Evolutionary conservation across 2,329 filamentous ascomycete genomes (phyloP).

Genomic region (Botrytis pseudocinerea): DNA sequence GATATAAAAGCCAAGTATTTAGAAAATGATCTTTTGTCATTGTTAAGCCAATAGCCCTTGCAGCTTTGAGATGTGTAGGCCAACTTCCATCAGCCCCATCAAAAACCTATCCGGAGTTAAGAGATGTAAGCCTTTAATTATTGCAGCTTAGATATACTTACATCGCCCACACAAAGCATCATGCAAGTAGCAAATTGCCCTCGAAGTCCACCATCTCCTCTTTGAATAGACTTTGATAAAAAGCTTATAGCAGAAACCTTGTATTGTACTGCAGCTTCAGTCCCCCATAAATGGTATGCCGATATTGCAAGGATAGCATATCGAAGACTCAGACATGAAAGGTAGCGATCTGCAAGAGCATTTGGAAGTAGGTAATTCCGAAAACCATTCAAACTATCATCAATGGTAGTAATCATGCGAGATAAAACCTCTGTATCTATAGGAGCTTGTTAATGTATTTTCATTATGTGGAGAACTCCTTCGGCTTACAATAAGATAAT

Average conservation of each 20-base stretch:
- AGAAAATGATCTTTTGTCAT: conserved; percentile 43
- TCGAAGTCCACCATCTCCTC: conserved; percentile 23
- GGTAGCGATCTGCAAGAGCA: conserved; percentile 44
- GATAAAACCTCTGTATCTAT: conserved; percentile 23
- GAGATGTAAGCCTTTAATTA: neutral
- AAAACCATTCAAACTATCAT: conserved; percentile 50
- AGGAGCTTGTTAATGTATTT: neutral
- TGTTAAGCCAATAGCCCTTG: conserved; percentile 34
- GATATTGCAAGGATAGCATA: conserved; percentile 49
- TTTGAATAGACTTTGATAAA: conserved; percentile 44
- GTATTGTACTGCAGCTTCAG: conserved; percentile 46
- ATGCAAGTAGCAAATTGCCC: conserved; percentile 49
- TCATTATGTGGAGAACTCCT: no score
- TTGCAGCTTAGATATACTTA: conserved; percentile 29
- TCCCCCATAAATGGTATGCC: conserved; percentile 46
- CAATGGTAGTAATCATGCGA: conserved; percentile 48
- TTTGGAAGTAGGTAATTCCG: conserved; percentile 49
- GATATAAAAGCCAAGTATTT: conserved; percentile 51
- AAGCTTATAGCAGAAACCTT: conserved; percentile 46
- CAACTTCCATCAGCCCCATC: conserved; percentile 51
- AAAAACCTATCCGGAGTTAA: conserved; percentile 39
- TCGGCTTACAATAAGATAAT: conserved; percentile 30
- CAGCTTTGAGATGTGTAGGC: conserved; percentile 47
- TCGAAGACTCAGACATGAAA: conserved; percentile 41
- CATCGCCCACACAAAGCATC: conserved; percentile 54